phyloP scores from a whole-genome alignment of 495 filamentous ascomycete genomes.

The Neurospora sp. region DNA sequence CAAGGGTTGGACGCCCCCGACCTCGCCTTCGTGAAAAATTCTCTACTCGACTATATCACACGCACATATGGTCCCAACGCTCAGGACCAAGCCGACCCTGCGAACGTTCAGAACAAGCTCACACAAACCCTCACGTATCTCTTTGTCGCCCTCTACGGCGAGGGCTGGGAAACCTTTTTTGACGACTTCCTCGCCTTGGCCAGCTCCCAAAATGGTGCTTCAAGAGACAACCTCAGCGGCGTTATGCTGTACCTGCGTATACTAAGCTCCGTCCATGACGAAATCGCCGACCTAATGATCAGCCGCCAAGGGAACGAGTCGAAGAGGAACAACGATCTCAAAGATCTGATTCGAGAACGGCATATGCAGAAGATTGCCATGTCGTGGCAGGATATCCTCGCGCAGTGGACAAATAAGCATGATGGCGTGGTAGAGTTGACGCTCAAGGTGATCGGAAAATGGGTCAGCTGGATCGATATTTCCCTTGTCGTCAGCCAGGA shows the following conservation, averaged over 20 bases:
- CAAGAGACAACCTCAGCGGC: slow-evolving; percentile 58
- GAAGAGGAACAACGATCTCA: slow-evolving; percentile 70
- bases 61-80: slow-evolving; percentile 54
- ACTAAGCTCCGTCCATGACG: slow-evolving; percentile 82
- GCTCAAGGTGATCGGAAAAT: slow-evolving; percentile 78
- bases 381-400: slow-evolving; percentile 87
- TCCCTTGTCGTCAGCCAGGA: slow-evolving; percentile 79
- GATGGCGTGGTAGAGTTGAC: slow-evolving; percentile 72
- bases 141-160: slow-evolving; percentile 73
- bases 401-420: slow-evolving; percentile 64
- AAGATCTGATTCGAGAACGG: slow-evolving; percentile 73
- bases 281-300: slow-evolving; percentile 89
- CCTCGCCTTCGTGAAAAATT: slow-evolving; percentile 60
- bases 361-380: slow-evolving; percentile 77
- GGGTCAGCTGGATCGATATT: slow-evolving; percentile 98
- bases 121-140: slow-evolving; percentile 89
- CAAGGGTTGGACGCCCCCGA: slow-evolving; percentile 58
- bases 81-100: slow-evolving; percentile 48
- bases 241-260: slow-evolving; percentile 83
- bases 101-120: slow-evolving; percentile 89
- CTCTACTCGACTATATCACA: slow-evolving; percentile 64
- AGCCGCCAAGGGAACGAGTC: slow-evolving; percentile 61
- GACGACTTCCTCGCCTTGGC: slow-evolving; percentile 74
- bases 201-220: slow-evolving; percentile 37
- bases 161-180: slow-evolving; percentile 77